These are phyloP conservation scores for Yarrowia porcina DNA, from an alignment of 805 yeast species.

Conservation along the genomic window DNA sequence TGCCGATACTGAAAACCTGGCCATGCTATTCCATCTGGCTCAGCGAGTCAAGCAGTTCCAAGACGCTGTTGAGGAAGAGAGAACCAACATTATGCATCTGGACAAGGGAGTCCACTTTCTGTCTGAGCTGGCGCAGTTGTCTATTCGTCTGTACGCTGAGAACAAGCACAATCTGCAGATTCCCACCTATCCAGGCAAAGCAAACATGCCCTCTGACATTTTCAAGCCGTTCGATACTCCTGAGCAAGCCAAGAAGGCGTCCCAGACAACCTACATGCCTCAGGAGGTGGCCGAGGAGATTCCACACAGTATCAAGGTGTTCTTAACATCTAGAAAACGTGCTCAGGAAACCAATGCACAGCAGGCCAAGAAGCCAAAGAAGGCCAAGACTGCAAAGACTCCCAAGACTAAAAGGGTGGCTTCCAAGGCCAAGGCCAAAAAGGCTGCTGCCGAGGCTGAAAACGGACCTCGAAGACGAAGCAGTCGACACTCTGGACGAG, in stretches of 20 bases:
- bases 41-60: conserved; percentile 75
- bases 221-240: conserved; percentile 59
- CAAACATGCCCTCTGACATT: conserved; percentile 65
- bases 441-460: conserved; percentile 28
- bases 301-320: conserved; percentile 19
- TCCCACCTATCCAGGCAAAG: conserved; percentile 73
- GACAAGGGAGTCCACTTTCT: conserved; percentile 48
- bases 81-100: conserved; percentile 38
- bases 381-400: conserved; percentile 26
- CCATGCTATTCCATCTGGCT: conserved; percentile 69
- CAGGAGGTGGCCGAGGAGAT: conserved; percentile 41
- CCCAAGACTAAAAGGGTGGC: conserved; percentile 26
- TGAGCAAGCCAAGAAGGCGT: conserved; percentile 55
- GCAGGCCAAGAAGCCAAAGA: conserved; percentile 27
- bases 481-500: conserved; percentile 30
- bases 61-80: conserved; percentile 44
- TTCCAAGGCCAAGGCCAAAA: not conserved
- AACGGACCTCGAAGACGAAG: conserved; percentile 26
- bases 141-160: conserved; percentile 57
- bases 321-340: conserved; percentile 13
- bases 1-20: conserved; percentile 63
- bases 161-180: conserved; percentile 64
- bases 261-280: conserved; percentile 55
- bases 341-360: not conserved
- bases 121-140: conserved; percentile 69